Evolutionary conservation across 306 rosid genomes (phyloP).

Genomic region (Rubus idaeus): DNA sequence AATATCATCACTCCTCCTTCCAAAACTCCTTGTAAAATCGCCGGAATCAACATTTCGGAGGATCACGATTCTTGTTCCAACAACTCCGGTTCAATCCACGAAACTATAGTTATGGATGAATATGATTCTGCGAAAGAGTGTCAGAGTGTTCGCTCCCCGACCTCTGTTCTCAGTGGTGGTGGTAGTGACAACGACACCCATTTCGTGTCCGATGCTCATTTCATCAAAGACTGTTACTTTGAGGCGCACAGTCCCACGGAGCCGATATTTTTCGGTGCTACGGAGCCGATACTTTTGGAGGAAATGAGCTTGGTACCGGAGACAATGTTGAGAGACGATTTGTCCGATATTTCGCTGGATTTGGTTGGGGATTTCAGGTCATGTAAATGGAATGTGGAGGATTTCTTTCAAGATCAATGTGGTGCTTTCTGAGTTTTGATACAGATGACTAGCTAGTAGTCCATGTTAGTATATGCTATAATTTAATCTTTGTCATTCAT

Average conservation of each 20-base stretch:
- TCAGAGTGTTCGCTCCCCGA: constrained; percentile 34
- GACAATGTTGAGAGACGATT: not conserved
- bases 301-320: constrained; percentile 25
- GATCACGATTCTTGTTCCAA: not conserved
- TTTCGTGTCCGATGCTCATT: not conserved
- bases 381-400: constrained; percentile 74
- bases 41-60: no score
- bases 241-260: not conserved
- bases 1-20: constrained; percentile 32
- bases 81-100: not conserved
- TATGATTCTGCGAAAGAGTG: constrained; percentile 24
- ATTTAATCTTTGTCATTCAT: not conserved
- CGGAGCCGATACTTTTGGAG: constrained; percentile 20
- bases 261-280: not conserved
- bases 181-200: not conserved
- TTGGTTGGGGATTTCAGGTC: constrained; percentile 52
- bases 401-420: constrained; percentile 45
- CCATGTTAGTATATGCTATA: not conserved
- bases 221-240: not conserved
- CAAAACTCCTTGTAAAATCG: not conserved
- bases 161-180: constrained; percentile 37
- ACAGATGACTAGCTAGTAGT: not conserved
- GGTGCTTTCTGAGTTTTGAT: not conserved
- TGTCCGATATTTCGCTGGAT: constrained; percentile 35
- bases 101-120: not conserved